phyloP scores from a whole-genome alignment of 257 asterid species.

The Linaria vulgaris region DNA sequence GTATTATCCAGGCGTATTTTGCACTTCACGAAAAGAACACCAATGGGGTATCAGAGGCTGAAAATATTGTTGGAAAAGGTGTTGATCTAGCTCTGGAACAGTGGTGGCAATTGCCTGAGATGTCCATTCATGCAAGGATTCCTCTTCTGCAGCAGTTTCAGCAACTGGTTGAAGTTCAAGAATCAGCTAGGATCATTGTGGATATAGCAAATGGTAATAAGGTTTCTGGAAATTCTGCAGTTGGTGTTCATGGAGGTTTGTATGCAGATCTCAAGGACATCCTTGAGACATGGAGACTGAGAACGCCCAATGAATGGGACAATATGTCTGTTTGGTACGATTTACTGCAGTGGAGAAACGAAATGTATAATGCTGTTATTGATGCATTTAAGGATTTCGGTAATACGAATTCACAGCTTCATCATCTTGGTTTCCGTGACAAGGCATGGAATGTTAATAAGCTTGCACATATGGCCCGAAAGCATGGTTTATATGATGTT shows the following conservation, averaged over 20 bases:
- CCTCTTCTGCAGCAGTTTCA: constrained; percentile 98
- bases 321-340: constrained; percentile 97
- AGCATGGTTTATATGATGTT: constrained; percentile 88
- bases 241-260: constrained; percentile 73
- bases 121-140: constrained; percentile 91
- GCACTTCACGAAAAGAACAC: constrained; percentile 95
- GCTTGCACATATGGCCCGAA: constrained; percentile 95
- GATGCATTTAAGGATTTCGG: constrained; percentile 92
- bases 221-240: constrained; percentile 73
- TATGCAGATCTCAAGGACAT: constrained; percentile 98
- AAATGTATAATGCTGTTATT: constrained; percentile 89
- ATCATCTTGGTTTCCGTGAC: constrained; percentile 98
- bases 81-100: constrained; percentile 98
- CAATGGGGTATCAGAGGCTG: constrained; percentile 89
- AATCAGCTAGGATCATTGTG: constrained; percentile 84
- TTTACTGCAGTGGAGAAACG: constrained; percentile 98
- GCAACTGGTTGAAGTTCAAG: constrained; percentile 98
- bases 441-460: constrained; percentile 99
- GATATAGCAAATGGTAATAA: constrained; percentile 93
- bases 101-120: constrained; percentile 99
- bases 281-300: constrained; percentile 97
- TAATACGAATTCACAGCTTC: constrained; percentile 79
- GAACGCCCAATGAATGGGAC: constrained; percentile 99
- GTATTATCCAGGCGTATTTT: constrained; percentile 91
- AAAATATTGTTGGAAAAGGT: constrained; percentile 88